Evolutionary conservation across 2,329 filamentous ascomycete species (phyloP).

Genomic region (Trichoderma guizhouense): DNA sequence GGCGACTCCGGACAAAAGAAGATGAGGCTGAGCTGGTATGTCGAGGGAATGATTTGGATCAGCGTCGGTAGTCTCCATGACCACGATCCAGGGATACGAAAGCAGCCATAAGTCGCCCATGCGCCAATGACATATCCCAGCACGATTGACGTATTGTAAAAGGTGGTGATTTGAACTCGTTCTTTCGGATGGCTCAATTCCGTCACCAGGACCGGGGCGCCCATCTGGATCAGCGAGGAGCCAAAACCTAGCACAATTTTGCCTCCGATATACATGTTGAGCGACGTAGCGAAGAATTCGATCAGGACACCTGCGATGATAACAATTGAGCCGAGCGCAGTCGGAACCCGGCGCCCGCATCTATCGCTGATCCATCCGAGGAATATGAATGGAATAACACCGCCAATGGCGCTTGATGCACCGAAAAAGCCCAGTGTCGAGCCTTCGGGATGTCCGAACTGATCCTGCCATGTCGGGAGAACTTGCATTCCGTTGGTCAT

Average conservation of each 20-base stretch:
- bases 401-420: slow-evolving; percentile 39
- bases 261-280: slow-evolving; percentile 39
- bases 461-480: slow-evolving; percentile 36
- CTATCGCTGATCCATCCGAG: slow-evolving; percentile 37
- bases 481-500: slow-evolving; percentile 43
- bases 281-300: slow-evolving; percentile 34
- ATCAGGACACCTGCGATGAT: slow-evolving; percentile 38
- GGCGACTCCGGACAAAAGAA: slow-evolving; percentile 58
- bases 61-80: slow-evolving; percentile 52
- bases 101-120: slow-evolving; percentile 37
- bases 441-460: slow-evolving; percentile 37
- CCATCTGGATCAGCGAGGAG: slow-evolving; percentile 39
- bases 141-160: slow-evolving; percentile 42
- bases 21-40: slow-evolving; percentile 42
- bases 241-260: slow-evolving; percentile 38
- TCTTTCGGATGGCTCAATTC: slow-evolving; percentile 42
- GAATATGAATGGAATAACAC: slow-evolving; percentile 37
- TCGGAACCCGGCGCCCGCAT: slow-evolving; percentile 34
- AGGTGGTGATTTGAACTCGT: slow-evolving; percentile 37
- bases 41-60: slow-evolving; percentile 46
- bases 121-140: slow-evolving; percentile 38
- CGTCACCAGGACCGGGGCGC: slow-evolving; percentile 41
- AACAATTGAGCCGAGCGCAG: slow-evolving; percentile 36
- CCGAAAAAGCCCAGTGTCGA: slow-evolving; percentile 39
- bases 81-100: slow-evolving; percentile 36